Base-by-base conservation (phyloP, 2,329 filamentous ascomycete genomes). In the Botrytis porri region DNA sequence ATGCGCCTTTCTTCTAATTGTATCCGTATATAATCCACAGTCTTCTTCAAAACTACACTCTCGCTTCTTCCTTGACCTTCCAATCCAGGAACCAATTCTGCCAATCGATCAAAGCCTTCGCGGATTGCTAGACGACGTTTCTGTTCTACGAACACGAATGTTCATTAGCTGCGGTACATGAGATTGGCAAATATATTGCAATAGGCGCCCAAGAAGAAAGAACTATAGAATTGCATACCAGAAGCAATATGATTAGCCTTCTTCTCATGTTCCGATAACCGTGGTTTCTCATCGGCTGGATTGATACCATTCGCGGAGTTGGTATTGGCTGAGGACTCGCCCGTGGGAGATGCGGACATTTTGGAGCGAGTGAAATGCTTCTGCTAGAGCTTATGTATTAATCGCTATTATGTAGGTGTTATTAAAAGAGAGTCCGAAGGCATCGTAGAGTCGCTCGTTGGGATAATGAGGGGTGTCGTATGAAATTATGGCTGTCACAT, bases 171-270 rank as follows among this genome's bases (percentile, higher is more conserved):
- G 37, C 4, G 6, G 35, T 67, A 25, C 37, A 6, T 41, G 10
- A 14, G 7, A 41, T 57, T 4, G 25, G 37, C 9, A 25, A 16
- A 25, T 29, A 6, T 65, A 25, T 39, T 18, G 22, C 12, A 3
- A 1, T 41, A 10, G 25, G 22, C 5, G 37, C 1, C 29, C 10
- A 12, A 43, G 25, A 25, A 57, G 25, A 9, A 41, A 54, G 51
- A 3, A 1, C 7, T 16, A 22, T 32, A 51, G 7, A 57, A 59
- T 8, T 41, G 43, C 59, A 35, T 76, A 81, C 80, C 80, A 7
- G 89, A 92, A 37, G 88, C 88, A 77, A 92, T 92, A 82, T 93
- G 91, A 80, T 93, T 93, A 78, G 88, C 88, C 81, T 92, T 92
- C 85, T 92, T 93, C 80, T 93, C 89, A 75, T 88, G 85, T 77